Evolutionary conservation across 2,329 filamentous ascomycete genomes (phyloP), one percentile per base, ranked within the genome.

Genomic region (Tolypocladium pustulatum): DNA sequence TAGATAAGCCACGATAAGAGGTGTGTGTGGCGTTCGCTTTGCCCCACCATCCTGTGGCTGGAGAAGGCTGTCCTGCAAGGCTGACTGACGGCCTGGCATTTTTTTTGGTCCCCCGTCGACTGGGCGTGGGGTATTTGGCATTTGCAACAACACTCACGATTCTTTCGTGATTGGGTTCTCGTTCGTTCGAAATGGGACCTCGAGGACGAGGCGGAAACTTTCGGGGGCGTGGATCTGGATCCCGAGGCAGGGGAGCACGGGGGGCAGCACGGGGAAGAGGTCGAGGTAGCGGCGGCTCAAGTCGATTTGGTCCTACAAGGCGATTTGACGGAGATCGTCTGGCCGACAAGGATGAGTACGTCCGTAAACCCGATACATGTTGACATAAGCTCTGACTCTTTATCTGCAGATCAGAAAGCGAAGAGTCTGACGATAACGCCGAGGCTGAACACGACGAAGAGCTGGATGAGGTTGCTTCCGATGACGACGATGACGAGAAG

Each of bases 1-100:
- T 80, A 78, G 78, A 79, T 79, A 80, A 78, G 58, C 56, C 58
- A 51, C 63, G 73, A 76, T 75, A 75, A 75, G 68, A 61, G 58
- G 30, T 64, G 66, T 71, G 72, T 55, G 56, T 22, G n/a, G 54
- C 10, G 6, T 13, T 9, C n/a, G 38, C 17, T n/a, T n/a, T 49
- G 46, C 66, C 68, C 71, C 69, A 70, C 67, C 63, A 67, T 58
- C 0, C 5, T 69, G 71, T 73, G 71, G 71, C 71, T 71, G 63
- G 64, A 65, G 58, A 55, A 65, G 61, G 63, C 62, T 68, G 57
- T 52, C 51, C 57, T 65, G 66, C 72, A 72, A 73, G 72, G 72
- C 71, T 43, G 38, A 41, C 32, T 5, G 54, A 59, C 52, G 57
- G 32, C 41, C 55, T n/a, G 54, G 56, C 63, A 61, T 65, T 61